Base-by-base conservation (phyloP, 1,139 yeast species). In the Debaryomyces udenii region DNA sequence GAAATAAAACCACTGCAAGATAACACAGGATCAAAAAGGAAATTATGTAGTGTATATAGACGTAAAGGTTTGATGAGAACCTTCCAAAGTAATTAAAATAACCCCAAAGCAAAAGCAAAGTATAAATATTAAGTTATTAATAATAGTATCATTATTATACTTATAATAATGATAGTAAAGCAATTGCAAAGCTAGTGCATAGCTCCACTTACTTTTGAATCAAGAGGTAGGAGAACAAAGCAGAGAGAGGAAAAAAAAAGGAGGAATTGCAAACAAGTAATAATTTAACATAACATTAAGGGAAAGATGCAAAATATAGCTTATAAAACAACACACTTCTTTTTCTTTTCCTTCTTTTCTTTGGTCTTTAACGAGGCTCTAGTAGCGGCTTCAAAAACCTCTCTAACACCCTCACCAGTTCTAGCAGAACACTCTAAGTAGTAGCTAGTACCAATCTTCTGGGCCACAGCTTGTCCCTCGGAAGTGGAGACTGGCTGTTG, bases 371-470 rank as follows among this genome's bases (percentile, higher is more conserved):
- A 72, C 26, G 91, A 86, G 44, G 91, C 93, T 68, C 96, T 82
- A 37, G 96, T 90, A 37, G 97, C 97, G 53, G 93, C 86, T 65
- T 86, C 93, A 58, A 89, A 88, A 40, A 88, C 95, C 66, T 86
- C 94, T 69, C 89, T 85, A 48, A 89, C 96, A 63, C 95, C 95
- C 64, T 82, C 84, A 50, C 94, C 94, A 45, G 89, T 83, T 72
- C 89, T 82, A 31, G 97, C 96, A 37, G 96, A 90, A 73, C 97
- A 90, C 71, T 91, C 97, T 62, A 89, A 75, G 67, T 89, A 89
- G 57, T 83, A 81, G 46, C 83, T 73, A 40, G 96, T 96, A 50
- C 96, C 96, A 55, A 89, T 86, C 67, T 85, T 85, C 55, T 82
- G 85, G 42, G 96, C 96, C 45, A 88, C 88, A 33, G 80, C 74